Evolutionary conservation across 208 protist genomes (phyloP), one percentile per base, ranked within the genome.

Genomic region (Chromosphaera perkinsii): DNA sequence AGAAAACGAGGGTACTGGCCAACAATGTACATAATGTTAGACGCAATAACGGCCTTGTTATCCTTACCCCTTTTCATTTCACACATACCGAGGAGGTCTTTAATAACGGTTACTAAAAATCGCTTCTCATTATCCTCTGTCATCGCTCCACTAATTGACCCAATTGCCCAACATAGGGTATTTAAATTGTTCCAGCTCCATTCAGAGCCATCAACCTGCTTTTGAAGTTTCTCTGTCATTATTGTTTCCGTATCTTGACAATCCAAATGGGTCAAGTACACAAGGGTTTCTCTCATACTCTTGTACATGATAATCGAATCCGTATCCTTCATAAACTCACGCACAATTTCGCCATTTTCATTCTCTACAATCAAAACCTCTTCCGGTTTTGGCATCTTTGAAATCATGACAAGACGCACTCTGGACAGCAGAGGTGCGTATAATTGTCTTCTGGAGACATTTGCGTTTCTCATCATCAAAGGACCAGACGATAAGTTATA

Each of bases 1-100:
- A 81, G 42, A 76, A 96, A 98, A 64, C 95, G 82, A 5, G 96
- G 95, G 77, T 99, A 99, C 80, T 99, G 96, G 10, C 94, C 94
- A 1, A 98, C 95, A 49, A 99, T 93, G 78, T 98, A 99, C 95
- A 99, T 99, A 65, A 99, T 98, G 73, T 98, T 94, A 68, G 85
- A 92, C 1, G 96, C 96, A 69, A 99, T 94, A 12, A 98, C 93
- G 0, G 95, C 95, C 56, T 96, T 95, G 81, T 98, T 96, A 60
- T 97, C 92, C 73, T 95, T 95, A 0, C 90, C 90, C 27, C 57
- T 61, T 43, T 87, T 87, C 71, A 90, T 88, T 57, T 97, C 94
- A 75, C 93, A 97, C 24, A 99, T 78, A 1, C 85, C 86, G 5
- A 99, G 83, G 5, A 99, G 87, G 22, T 97, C 94, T 43, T 91